These are phyloP conservation scores for Heterobasidion irregulare DNA, from an alignment of 1,284 basidiomycete species.

Conservation along the genomic window DNA sequence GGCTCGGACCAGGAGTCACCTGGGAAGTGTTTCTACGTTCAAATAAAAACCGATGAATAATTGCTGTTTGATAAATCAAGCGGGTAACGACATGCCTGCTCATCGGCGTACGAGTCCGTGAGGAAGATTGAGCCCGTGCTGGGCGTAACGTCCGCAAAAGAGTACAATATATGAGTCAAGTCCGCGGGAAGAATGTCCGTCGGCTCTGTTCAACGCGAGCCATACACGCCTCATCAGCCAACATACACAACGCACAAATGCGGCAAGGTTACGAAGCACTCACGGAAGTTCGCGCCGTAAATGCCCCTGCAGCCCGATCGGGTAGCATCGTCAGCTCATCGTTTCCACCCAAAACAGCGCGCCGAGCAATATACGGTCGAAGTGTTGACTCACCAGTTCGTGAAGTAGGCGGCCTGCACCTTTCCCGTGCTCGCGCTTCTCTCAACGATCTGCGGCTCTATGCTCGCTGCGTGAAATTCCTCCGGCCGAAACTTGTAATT, in stretches of 20 bases:
- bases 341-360: not conserved
- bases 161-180: constrained; percentile 75
- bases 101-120: constrained; percentile 79
- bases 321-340: constrained; percentile 2
- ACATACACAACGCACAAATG: not conserved
- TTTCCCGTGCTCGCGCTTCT: constrained; percentile 40
- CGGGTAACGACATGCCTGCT: constrained; percentile 46
- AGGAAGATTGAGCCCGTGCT: constrained; percentile 60
- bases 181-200: constrained; percentile 45
- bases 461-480: constrained; percentile 22
- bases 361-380: not conserved
- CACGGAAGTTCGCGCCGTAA: constrained; percentile 75
- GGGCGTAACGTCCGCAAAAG: constrained; percentile 76
- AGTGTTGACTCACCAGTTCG: constrained; percentile 41
- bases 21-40: constrained; percentile 53
- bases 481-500: constrained; percentile 35
- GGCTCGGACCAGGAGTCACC: constrained; percentile 52
- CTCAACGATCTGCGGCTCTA: constrained; percentile 32
- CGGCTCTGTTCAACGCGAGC: constrained; percentile 33
- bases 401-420: constrained; percentile 56
- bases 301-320: constrained; percentile 51
- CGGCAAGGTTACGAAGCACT: constrained; percentile 15
- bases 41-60: constrained; percentile 1
- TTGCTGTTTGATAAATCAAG: not conserved
- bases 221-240: not conserved